phyloP scores from a whole-genome alignment of 1,284 basidiomycete genomes.

The Papiliotrema flavescens region DNA sequence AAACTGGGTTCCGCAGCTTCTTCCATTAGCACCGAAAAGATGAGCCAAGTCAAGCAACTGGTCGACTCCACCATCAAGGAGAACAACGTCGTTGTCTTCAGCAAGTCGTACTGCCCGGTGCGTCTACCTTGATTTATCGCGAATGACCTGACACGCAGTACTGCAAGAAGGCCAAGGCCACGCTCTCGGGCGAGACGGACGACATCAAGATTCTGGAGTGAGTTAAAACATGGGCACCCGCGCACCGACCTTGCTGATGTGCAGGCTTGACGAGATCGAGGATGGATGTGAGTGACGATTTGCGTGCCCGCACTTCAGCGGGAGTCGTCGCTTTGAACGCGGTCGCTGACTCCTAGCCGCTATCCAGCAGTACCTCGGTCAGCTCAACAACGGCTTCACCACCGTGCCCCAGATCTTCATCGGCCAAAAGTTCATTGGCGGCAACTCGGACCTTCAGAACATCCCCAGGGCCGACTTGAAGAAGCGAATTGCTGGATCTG shows the following conservation, averaged over 20 bases:
- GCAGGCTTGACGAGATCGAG: conserved; percentile 44
- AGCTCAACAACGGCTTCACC: conserved; percentile 39
- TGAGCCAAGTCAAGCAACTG: conserved; percentile 35
- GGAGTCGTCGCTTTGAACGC: background rate
- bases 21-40: conserved; percentile 28
- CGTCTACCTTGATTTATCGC: conserved; percentile 13
- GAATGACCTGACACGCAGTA: conserved; percentile 25
- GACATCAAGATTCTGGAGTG: conserved; percentile 41
- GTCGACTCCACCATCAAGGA: conserved; percentile 45
- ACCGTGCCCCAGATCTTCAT: conserved; percentile 49
- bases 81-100: conserved; percentile 46
- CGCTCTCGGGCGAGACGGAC: conserved; percentile 29
- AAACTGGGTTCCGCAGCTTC: conserved; percentile 44
- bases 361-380: conserved; percentile 46
- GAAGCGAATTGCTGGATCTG: conserved; percentile 29
- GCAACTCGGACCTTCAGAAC: conserved; percentile 45
- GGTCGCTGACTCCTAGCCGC: conserved; percentile 25
- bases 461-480: conserved; percentile 37
- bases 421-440: conserved; percentile 47
- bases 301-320: too few species aligned
- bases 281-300: conserved; percentile 37
- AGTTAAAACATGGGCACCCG: background rate
- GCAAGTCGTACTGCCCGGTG: conserved; percentile 49
- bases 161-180: conserved; percentile 42
- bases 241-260: conserved; percentile 4